Evolutionary conservation across 1,284 basidiomycete species (phyloP).

Genomic region (Ganoderma resinaceum): DNA sequence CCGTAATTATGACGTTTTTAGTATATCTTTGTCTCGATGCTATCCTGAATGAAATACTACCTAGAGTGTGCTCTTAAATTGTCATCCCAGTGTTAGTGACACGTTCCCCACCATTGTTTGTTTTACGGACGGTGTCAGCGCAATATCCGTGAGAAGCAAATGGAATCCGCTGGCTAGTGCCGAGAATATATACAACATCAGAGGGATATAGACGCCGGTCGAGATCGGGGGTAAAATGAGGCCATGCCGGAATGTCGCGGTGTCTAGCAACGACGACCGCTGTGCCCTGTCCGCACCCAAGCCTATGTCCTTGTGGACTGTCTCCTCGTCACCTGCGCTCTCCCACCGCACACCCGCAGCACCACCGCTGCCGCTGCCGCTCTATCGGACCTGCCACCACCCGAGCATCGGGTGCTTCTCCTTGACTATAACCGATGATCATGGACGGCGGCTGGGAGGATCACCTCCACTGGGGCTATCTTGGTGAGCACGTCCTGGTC

Average conservation of each 20-base stretch:
- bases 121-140: too few relatives aligned
- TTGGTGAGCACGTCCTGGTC: conserved; percentile 65
- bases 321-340: neutral
- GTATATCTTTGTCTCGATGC: too few relatives aligned
- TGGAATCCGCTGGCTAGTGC: too few relatives aligned
- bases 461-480: conserved; percentile 61
- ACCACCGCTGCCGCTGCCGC: neutral
- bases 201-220: neutral
- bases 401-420: neutral
- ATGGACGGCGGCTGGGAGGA: conserved; percentile 52
- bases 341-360: neutral
- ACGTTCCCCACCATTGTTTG: too few relatives aligned
- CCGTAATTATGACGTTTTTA: too few relatives aligned
- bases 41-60: too few relatives aligned
- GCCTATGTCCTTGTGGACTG: neutral
- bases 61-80: too few relatives aligned
- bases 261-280: neutral
- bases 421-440: conserved; percentile 24
- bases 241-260: neutral
- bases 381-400: neutral
- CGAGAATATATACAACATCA: too few relatives aligned
- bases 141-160: too few relatives aligned
- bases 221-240: neutral
- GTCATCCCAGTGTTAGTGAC: too few relatives aligned
- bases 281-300: neutral